Evolutionary conservation across 2,329 filamentous ascomycete species (phyloP).

Genomic region (Aspergillus fumigatiaffinis): DNA sequence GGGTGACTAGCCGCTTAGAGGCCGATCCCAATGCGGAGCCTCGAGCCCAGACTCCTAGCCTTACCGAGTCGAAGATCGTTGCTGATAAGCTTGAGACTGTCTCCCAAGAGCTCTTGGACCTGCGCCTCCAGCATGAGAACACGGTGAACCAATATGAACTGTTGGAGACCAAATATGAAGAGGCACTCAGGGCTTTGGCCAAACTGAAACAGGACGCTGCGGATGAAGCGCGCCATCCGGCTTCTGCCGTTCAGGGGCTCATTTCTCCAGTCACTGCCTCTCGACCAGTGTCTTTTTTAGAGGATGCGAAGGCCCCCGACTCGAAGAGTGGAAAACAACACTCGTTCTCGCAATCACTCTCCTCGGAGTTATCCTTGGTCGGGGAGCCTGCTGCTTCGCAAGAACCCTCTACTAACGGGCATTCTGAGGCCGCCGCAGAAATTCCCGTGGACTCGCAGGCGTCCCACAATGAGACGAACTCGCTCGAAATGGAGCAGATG

Average conservation of each 20-base stretch:
- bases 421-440: conserved; percentile 35
- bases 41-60: conserved; percentile 56
- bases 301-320: conserved; percentile 66
- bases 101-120: conserved; percentile 84
- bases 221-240: conserved; percentile 69
- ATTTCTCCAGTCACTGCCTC: conserved; percentile 36
- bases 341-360: conserved; percentile 85
- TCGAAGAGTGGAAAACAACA: conserved; percentile 64
- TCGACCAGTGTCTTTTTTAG: conserved; percentile 80
- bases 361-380: conserved; percentile 87
- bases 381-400: conserved; percentile 68
- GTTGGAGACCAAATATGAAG: conserved; percentile 84
- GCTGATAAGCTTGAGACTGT: conserved; percentile 90
- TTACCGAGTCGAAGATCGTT: conserved; percentile 78
- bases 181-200: conserved; percentile 74
- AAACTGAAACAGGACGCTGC: conserved; percentile 75
- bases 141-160: conserved; percentile 76
- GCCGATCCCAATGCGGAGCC: conserved; percentile 17
- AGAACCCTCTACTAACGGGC: conserved; percentile 61
- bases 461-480: conserved; percentile 42
- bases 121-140: conserved; percentile 84
- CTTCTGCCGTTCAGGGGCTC: conserved; percentile 39
- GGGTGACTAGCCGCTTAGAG: conserved; percentile 26
- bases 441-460: conserved; percentile 21
- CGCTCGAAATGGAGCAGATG: conserved; percentile 67